Base-by-base conservation (phyloP, 1,284 basidiomycete species). In the Ustilago hordei region DNA sequence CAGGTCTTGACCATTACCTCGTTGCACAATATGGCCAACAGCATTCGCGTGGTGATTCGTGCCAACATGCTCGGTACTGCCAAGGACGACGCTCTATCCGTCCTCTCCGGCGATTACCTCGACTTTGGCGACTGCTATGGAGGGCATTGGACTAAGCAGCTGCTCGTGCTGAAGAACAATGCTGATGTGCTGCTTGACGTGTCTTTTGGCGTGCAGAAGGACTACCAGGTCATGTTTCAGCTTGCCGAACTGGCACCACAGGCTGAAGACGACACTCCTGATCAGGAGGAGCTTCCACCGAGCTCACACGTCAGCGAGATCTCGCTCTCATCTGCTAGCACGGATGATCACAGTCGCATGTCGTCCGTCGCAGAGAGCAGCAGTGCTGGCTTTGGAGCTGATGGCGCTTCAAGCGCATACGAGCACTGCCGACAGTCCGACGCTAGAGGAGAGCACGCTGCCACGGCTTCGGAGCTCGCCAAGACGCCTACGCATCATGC, bases 91-190 rank as follows among this genome's bases (percentile, higher is more conserved):
- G 85, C 87, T 3, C 75, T 89, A 35, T 83, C 85, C 45, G 82
- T 89, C 28, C 78, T 87, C 8, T 87, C 86, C n/a, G 88, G 88
- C 8, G 82, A 85, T 8, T 81, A 82, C 6, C 78, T 89, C 43
- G 87, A 89, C 81, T 89, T 89, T 80, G 88, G 88, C 12, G 86
- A 88, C 69, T 87, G 88, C 56, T 84, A 85, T 35, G 88, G 88
- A 53, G 88, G 88, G 0, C 81, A 87, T 17, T 88, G 88, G 88
- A 84, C 87, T 13, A 87, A 86, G 67, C 88, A 88, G 79, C 81
- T 88, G 53, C 76, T 89, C 19, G 83, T 86, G 12, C 85, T 87
- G 69, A 88, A 87, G 79, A 89, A 89, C 71, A 81, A 82, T 4
- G 87, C 87, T 8, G 87, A 87, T 55, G 81, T 85, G 41, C 79